Conservation (phyloP, 805 yeast genomes). For the Starmerella sirachaensis region DNA sequence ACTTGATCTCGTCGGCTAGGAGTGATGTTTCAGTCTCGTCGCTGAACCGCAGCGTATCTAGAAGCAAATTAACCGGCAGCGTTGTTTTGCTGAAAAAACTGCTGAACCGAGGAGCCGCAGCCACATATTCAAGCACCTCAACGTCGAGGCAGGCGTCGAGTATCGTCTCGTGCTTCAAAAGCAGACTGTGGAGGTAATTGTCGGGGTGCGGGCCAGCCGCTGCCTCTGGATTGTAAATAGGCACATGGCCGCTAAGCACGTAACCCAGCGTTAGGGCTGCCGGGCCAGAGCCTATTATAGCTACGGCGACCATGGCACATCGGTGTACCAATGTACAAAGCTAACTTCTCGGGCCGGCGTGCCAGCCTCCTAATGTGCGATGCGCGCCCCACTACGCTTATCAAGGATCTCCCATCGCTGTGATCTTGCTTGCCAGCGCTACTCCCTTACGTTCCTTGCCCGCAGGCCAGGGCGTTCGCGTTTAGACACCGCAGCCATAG, state of each 20-base stretch:
- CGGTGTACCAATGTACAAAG: too few species aligned
- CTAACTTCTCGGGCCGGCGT: too few species aligned
- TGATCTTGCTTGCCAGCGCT: too few species aligned
- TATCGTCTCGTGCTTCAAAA: slow-evolving; percentile 12
- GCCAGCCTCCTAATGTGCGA: too few species aligned
- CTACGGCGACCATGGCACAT: slow-evolving; percentile 5
- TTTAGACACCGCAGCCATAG: too few species aligned
- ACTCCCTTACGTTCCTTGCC: too few species aligned
- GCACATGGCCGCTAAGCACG: slow-evolving; percentile 26
- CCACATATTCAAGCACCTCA: slow-evolving; percentile 19
- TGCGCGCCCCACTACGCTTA: too few species aligned
- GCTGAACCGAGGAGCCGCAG: slow-evolving; percentile 4
- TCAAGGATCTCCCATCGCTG: too few species aligned
- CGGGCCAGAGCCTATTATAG: slow-evolving; percentile 27
- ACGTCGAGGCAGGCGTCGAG: slow-evolving; percentile 20
- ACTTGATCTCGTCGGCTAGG: slow-evolving; percentile 14
- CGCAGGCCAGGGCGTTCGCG: too few species aligned
- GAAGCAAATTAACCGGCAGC: slow-evolving; percentile 22
- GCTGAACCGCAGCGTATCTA: slow-evolving; percentile 24
- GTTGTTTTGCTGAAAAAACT: slow-evolving; percentile 19
- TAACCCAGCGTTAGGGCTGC: slow-evolving; percentile 26
- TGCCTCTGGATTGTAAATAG: slow-evolving; percentile 24
- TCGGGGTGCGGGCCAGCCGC: slow-evolving; percentile 25
- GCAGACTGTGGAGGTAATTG: slow-evolving; percentile 19
- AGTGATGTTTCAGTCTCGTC: slow-evolving; percentile 21